These are phyloP conservation scores for Nicotiana paniculata DNA, from an alignment of 257 asterid genomes.

Conservation along the genomic window DNA sequence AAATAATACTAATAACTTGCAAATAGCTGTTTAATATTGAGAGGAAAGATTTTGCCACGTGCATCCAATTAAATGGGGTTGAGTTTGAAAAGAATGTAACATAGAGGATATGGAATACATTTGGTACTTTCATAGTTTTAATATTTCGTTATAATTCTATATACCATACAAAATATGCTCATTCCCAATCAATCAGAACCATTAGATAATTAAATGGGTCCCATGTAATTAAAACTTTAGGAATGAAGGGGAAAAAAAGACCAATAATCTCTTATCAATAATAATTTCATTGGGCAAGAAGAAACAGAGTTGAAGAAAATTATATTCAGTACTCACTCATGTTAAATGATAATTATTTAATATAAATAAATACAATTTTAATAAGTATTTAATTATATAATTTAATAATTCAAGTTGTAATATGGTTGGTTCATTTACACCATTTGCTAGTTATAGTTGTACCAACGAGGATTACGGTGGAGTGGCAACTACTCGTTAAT, in stretches of 20 bases:
- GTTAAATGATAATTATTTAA: no score
- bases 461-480: no score
- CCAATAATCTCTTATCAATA: neutral
- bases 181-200: constrained; percentile 18
- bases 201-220: constrained; percentile 10
- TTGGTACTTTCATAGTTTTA: neutral
- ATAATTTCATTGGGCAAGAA: neutral
- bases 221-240: constrained; percentile 4
- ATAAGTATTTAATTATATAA: no score
- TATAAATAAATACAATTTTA: no score
- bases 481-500: no score
- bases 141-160: neutral
- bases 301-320: neutral
- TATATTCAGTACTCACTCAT: neutral
- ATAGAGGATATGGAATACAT: constrained; percentile 7
- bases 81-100: constrained; percentile 28
- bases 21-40: neutral
- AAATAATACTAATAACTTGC: no score
- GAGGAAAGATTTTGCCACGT: constrained; percentile 8
- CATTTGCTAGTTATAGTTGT: no score
- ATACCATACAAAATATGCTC: neutral
- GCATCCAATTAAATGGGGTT: constrained; percentile 18
- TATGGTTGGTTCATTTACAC: no score
- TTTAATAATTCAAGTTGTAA: no score
- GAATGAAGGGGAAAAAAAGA: neutral